These are phyloP conservation scores for Kwoniella mangroviensis DNA, from an alignment of 768 basidiomycete species.

Conservation along the genomic window DNA sequence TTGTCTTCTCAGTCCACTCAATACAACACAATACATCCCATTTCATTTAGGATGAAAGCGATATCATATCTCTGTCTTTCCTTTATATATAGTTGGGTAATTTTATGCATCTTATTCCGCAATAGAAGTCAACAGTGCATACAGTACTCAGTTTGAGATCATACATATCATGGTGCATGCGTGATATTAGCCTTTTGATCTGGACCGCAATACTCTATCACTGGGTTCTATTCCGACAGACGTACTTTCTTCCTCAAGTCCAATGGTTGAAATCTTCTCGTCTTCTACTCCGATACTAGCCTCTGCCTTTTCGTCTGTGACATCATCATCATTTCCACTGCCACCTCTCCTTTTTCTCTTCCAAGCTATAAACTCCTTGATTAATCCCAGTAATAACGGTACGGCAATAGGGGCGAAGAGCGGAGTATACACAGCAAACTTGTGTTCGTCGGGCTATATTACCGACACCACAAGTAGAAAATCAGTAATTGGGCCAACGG, in stretches of 20 bases:
- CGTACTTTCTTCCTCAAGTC: no score
- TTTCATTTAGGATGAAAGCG: no score
- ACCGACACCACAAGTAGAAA: not conserved
- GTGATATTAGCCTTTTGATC: not conserved
- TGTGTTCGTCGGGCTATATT: slow-evolving; percentile 82
- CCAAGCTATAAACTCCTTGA: slow-evolving; percentile 76
- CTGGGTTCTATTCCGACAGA: not conserved
- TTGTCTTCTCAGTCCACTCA: no score
- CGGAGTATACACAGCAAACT: slow-evolving; percentile 94
- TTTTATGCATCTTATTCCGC: not conserved
- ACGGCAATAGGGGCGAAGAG: slow-evolving; percentile 88
- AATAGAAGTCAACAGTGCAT: no score
- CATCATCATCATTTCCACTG: not conserved
- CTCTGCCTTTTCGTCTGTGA: not conserved
- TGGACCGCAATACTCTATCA: slow-evolving; percentile 3
- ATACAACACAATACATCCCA: no score
- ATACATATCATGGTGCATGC: no score
- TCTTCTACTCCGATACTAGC: no score
- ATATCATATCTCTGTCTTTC: not conserved
- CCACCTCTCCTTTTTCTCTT: slow-evolving; percentile 21
- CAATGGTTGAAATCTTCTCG: no score
- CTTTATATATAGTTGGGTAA: not conserved
- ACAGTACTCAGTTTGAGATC: no score
- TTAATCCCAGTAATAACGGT: slow-evolving; percentile 74
- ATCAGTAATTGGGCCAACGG: not conserved